Percentiles rank a stretch among this genome's conserved stretches.
Evolutionary conservation across 2,329 filamentous ascomycete species (phyloP).

Genomic region (Ceratocystis cubensis): DNA sequence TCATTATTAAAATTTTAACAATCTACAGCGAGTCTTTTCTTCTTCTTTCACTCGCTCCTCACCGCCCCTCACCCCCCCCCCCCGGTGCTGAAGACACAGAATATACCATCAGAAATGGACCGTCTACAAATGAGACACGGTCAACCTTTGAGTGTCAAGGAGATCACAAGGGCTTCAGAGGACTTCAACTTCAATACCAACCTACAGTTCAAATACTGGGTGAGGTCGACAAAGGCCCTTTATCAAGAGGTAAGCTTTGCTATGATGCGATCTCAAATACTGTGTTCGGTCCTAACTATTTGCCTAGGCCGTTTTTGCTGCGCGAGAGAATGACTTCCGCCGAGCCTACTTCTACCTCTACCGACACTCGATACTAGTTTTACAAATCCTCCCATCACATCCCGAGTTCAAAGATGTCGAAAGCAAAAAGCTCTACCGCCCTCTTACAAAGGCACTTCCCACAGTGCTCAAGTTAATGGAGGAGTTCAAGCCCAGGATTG

Average conservation of each 20-base stretch:
- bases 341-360: constrained; percentile 87
- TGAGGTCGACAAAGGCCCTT: constrained; percentile 66
- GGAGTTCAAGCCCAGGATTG: constrained; percentile 64
- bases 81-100: no score
- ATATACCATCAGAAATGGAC: not conserved
- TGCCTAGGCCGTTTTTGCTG: constrained; percentile 65
- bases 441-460: constrained; percentile 38
- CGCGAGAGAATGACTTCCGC: constrained; percentile 72
- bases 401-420: constrained; percentile 59
- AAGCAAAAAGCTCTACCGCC: constrained; percentile 49
- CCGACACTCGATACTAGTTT: constrained; percentile 72
- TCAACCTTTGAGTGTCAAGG: constrained; percentile 47
- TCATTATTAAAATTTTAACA: not conserved
- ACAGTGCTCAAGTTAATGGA: constrained; percentile 60
- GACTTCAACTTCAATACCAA: constrained; percentile 69
- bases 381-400: constrained; percentile 62
- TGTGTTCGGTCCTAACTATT: not conserved
- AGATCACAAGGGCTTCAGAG: constrained; percentile 62
- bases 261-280: not conserved
- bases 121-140: constrained; percentile 8
- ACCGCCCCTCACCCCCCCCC: not conserved
- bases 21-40: not conserved
- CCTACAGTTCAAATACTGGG: constrained; percentile 69
- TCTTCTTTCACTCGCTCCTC: not conserved
- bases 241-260: constrained; percentile 54